A percentile compares a stretch with the other conserved stretches of the same genome.
phyloP scores from a whole-genome alignment of 2,329 filamentous ascomycete species.

The Aspergillus udagawae region DNA sequence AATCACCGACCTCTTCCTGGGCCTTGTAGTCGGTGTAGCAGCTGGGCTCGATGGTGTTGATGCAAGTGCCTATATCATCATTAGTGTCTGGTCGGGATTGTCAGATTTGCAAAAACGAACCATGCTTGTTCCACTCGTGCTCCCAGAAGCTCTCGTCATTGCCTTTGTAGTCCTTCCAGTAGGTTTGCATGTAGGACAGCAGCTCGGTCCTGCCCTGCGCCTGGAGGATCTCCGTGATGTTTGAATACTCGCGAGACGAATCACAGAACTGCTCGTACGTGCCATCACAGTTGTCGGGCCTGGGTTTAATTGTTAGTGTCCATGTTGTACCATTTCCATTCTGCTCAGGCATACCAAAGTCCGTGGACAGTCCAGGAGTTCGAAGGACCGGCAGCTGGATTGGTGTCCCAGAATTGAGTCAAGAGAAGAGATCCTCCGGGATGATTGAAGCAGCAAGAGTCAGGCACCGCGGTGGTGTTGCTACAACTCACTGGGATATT shows the following conservation, averaged over 20 bases:
- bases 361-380: conserved; percentile 59
- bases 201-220: conserved; percentile 48
- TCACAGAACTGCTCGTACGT: conserved; percentile 56
- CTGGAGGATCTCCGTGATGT: conserved; percentile 54
- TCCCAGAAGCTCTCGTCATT: conserved; percentile 60
- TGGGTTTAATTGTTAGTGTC: conserved; percentile 11
- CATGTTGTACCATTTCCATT: background rate
- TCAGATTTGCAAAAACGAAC: conserved; percentile 6
- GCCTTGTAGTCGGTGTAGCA: conserved; percentile 59
- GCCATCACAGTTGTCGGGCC: conserved; percentile 55
- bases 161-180: conserved; percentile 57
- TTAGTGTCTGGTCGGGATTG: background rate
- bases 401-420: conserved; percentile 60
- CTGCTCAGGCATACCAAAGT: conserved; percentile 42
- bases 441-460: conserved; percentile 57
- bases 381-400: conserved; percentile 50
- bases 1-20: conserved; percentile 57
- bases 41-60: conserved; percentile 61
- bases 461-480: conserved; percentile 46
- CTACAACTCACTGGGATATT: conserved; percentile 52
- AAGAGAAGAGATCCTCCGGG: conserved; percentile 55
- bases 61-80: conserved; percentile 53
- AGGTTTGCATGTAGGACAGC: conserved; percentile 55
- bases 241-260: conserved; percentile 50
- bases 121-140: conserved; percentile 70